These are phyloP conservation scores for Ceratocystiopsis sp. DNA, from an alignment of 2,329 filamentous ascomycete species.

Conservation along the genomic window DNA sequence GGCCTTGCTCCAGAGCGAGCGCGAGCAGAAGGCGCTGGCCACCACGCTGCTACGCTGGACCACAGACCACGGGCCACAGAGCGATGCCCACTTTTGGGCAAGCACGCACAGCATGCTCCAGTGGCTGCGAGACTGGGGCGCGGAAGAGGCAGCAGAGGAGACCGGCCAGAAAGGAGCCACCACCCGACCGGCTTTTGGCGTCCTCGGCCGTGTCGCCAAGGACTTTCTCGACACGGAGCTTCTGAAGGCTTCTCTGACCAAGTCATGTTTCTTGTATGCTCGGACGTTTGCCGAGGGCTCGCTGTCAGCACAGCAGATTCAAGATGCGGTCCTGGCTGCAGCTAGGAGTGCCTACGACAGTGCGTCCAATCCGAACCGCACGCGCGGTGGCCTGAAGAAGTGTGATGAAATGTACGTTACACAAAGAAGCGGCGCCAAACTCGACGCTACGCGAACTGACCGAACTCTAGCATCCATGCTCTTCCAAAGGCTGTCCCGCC, in stretches of 20 bases:
- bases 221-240: constrained; percentile 54
- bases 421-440: too few relatives aligned
- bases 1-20: constrained; percentile 42
- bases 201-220: constrained; percentile 41
- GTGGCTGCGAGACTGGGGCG: constrained; percentile 60
- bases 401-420: constrained; percentile 52
- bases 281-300: constrained; percentile 8
- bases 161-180: neutral
- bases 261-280: constrained; percentile 22
- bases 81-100: constrained; percentile 48
- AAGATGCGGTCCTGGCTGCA: constrained; percentile 42
- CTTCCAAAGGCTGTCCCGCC: constrained; percentile 41
- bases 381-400: constrained; percentile 58
- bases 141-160: constrained; percentile 19
- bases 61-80: constrained; percentile 30
- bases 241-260: constrained; percentile 47
- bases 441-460: neutral
- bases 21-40: constrained; percentile 46
- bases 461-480: constrained; percentile 35
- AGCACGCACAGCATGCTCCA: constrained; percentile 45
- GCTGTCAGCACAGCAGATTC: constrained; percentile 32
- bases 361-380: constrained; percentile 65
- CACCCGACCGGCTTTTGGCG: constrained; percentile 22
- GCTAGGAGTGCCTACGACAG: constrained; percentile 63
- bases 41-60: constrained; percentile 40